Evolutionary conservation across 257 asterid species (phyloP).

Genomic region (Nicotiana benthamiana): DNA sequence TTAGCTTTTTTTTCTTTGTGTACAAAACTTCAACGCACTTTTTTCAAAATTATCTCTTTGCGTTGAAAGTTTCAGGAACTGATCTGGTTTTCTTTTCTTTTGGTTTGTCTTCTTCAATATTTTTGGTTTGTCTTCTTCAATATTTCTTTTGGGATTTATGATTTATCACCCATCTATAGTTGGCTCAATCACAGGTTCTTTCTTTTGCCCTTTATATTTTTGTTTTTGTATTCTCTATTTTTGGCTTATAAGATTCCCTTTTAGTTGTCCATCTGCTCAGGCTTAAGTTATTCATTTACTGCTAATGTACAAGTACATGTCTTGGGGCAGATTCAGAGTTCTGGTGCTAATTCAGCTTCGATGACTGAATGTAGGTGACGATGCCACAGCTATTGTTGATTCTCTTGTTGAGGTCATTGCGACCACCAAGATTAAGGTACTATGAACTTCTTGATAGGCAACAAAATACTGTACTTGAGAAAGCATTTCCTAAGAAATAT

Average conservation of each 20-base stretch:
- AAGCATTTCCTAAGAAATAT: neutral
- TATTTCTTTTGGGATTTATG: slow-evolving; percentile 91
- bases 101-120: neutral
- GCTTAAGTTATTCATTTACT: neutral
- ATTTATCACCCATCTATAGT: slow-evolving; percentile 60
- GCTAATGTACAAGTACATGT: neutral
- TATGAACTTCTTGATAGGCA: neutral
- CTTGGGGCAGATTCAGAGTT: neutral
- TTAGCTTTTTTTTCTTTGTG: neutral
- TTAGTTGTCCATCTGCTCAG: neutral
- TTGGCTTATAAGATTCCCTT: neutral
- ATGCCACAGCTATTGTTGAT: slow-evolving; percentile 39
- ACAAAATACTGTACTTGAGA: neutral
- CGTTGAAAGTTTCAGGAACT: neutral
- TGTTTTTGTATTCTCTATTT: neutral
- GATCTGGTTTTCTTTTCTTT: neutral
- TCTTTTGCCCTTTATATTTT: neutral
- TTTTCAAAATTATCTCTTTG: neutral
- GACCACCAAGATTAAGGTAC: slow-evolving; percentile 59
- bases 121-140: no score
- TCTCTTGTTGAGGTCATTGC: slow-evolving; percentile 50
- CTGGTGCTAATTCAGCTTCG: slow-evolving; percentile 14
- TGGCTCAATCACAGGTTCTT: slow-evolving; percentile 45
- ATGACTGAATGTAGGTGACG: slow-evolving; percentile 35
- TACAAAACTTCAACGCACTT: neutral